Base-by-base conservation (phyloP, 2,329 filamentous ascomycete genomes). In the Aspergillus tamarii region DNA sequence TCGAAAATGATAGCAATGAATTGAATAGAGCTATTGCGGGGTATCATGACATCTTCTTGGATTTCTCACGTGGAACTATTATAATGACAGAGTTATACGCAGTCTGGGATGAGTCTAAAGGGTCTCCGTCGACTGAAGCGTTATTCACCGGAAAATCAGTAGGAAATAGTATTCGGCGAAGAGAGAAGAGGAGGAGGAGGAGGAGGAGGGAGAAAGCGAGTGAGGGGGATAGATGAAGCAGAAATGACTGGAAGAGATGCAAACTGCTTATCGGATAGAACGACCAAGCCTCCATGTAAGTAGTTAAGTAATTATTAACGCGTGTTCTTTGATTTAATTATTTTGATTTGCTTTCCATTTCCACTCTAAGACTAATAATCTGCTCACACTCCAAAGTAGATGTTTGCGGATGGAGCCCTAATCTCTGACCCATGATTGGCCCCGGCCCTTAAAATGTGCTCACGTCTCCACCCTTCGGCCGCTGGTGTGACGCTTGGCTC, bases 361-460 rank as follows among this genome's bases (percentile, higher is more conserved):
- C 45, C 21, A 28, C 14, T 28, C 45, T 1, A 46, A 36, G 52
- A 62, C 26, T 60, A 64, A 61, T 64, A 64, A 64, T 64, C 62
- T 64, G 62, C 62, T 64, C 61, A 63, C 26, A 55, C 34, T 57
- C 10, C 21, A 7, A 46, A 16, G 34, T 43, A 30, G 55, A 32
- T 57, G 55, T 57, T 57, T 23, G 54, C 52, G 28, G 58, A 52
- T 34, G 43, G 45, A 62, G 59, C 63, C 59, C 63, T 66, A 68
- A 67, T 67, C 48, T 66, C n/a, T 12, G 32, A 3, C 11, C 52
- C 11, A 21, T 66, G 59, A 64, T 66, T 64, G 59, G 62, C 16
- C 32, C 10, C 21, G 52, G 26, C 9, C 16, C 11, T 21, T 26
- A 56, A 67, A 68, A 68, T 64, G 59, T 68, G 66, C 66, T 68